These are phyloP conservation scores for Plectosphaerella sp. DNA, from an alignment of 2,329 filamentous ascomycete species.

Conservation along the genomic window DNA sequence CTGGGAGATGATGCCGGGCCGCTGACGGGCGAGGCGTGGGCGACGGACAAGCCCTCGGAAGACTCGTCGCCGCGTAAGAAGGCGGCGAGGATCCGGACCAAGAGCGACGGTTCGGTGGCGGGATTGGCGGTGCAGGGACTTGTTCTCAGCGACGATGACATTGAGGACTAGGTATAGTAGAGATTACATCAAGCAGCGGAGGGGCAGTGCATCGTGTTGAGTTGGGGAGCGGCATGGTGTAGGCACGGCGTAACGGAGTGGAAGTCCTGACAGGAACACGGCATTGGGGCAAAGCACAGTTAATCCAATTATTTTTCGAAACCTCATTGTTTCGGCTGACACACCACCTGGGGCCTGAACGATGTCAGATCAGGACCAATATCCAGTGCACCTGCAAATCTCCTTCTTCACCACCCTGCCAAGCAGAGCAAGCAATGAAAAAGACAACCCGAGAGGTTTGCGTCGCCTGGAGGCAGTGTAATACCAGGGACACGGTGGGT, in stretches of 20 bases:
- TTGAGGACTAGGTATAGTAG: slow-evolving; percentile 52
- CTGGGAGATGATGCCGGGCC: slow-evolving; percentile 29
- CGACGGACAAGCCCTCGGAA: slow-evolving; percentile 57
- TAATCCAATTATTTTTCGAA: too few relatives aligned
- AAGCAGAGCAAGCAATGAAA: slow-evolving; percentile 57
- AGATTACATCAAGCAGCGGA: too few relatives aligned
- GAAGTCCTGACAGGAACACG: too few relatives aligned
- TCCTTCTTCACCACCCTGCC: slow-evolving; percentile 55
- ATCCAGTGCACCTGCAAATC: too few relatives aligned
- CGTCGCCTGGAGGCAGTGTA: slow-evolving; percentile 71
- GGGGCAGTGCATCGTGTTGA: too few relatives aligned
- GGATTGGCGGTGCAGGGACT: slow-evolving; percentile 57
- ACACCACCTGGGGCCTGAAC: too few relatives aligned
- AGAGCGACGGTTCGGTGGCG: slow-evolving; percentile 25
- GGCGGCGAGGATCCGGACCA: slow-evolving; percentile 29
- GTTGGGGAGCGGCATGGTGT: too few relatives aligned
- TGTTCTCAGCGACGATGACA: slow-evolving; percentile 78
- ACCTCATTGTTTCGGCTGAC: too few relatives aligned
- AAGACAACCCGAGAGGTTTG: slow-evolving; percentile 44
- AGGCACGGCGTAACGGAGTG: too few relatives aligned
- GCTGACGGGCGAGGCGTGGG: slow-evolving; percentile 46
- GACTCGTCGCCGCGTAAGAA: slow-evolving; percentile 46
- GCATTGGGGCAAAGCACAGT: too few relatives aligned
- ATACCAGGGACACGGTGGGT: slow-evolving; percentile 70
- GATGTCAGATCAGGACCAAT: too few relatives aligned